These are phyloP conservation scores for Mortierella sp. DNA, from an alignment of 371 early-diverging fungal species.

Conservation along the genomic window DNA sequence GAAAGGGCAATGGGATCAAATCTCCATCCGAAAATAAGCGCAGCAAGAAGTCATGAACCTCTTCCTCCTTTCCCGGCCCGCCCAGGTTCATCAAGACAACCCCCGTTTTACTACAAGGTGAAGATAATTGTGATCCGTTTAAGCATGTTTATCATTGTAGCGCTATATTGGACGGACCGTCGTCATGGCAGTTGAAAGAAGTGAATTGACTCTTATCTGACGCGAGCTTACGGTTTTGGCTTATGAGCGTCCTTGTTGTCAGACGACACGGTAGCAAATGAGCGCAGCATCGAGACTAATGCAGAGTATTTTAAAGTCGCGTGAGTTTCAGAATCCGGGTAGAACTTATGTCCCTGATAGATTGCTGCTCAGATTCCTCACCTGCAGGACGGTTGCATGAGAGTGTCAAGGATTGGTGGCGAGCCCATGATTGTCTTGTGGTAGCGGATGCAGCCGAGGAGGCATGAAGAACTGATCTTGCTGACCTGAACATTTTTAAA, in stretches of 20 bases:
- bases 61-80: conserved; percentile 84
- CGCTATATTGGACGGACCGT: too few species aligned
- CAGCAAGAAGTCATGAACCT: conserved; percentile 86
- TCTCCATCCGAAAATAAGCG: conserved; percentile 96
- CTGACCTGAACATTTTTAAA: conserved; percentile 30
- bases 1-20: conserved; percentile 92
- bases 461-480: conserved; percentile 21
- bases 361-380: background rate
- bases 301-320: background rate
- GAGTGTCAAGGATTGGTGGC: conserved; percentile 6
- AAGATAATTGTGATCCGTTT: background rate
- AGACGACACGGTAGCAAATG: conserved; percentile 21
- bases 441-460: conserved; percentile 8
- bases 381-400: conserved; percentile 27
- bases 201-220: background rate
- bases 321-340: background rate
- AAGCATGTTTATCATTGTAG: too few species aligned
- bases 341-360: background rate
- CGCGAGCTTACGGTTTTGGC: conserved; percentile 44
- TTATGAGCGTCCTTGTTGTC: conserved; percentile 18
- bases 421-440: conserved; percentile 15
- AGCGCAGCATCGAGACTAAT: conserved; percentile 24
- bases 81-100: conserved; percentile 95
- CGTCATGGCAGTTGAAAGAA: background rate
- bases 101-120: conserved; percentile 68